Percentiles rank a stretch among this genome's conserved stretches.
These are phyloP conservation scores for Aspergillus baeticus DNA, from an alignment of 495 filamentous ascomycete species.

Conservation along the genomic window DNA sequence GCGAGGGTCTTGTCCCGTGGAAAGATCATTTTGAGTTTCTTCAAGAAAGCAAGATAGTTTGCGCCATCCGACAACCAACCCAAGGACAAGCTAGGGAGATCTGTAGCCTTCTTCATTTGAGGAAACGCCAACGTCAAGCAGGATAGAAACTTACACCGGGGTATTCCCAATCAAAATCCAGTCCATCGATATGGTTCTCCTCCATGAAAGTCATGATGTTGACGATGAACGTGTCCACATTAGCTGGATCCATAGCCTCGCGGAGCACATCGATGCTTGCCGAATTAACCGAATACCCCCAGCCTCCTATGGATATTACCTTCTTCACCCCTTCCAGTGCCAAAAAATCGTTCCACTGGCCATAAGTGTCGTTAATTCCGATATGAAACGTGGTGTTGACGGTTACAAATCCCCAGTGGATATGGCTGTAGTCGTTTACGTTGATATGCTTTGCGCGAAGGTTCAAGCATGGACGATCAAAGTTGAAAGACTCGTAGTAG, in stretches of 20 bases:
- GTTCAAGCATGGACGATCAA: conserved; percentile 23
- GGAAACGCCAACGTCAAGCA: neutral
- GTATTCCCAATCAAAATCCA: conserved; percentile 47
- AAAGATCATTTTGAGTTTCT: conserved; percentile 2
- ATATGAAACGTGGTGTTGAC: conserved; percentile 29
- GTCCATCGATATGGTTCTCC: conserved; percentile 33
- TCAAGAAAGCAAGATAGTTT: conserved; percentile 29
- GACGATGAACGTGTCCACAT: conserved; percentile 31
- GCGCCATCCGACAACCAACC: conserved; percentile 19
- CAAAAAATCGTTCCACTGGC: conserved; percentile 28
- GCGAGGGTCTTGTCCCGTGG: conserved; percentile 11
- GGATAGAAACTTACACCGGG: conserved; percentile 17
- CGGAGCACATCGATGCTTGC: conserved; percentile 39
- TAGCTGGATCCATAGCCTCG: conserved; percentile 28
- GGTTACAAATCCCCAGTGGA: conserved; percentile 45
- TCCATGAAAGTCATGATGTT: conserved; percentile 38
- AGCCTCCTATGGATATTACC: conserved; percentile 50
- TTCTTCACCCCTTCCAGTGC: conserved; percentile 23
- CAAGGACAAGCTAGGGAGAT: conserved; percentile 37
- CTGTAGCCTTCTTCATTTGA: conserved; percentile 19
- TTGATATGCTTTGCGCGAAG: conserved; percentile 11
- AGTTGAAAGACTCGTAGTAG: conserved; percentile 13
- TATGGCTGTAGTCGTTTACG: conserved; percentile 35
- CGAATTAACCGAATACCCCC: conserved; percentile 39
- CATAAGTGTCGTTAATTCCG: conserved; percentile 20